Conservation (phyloP, 805 yeast species). For the Lachancea sp. region DNA sequence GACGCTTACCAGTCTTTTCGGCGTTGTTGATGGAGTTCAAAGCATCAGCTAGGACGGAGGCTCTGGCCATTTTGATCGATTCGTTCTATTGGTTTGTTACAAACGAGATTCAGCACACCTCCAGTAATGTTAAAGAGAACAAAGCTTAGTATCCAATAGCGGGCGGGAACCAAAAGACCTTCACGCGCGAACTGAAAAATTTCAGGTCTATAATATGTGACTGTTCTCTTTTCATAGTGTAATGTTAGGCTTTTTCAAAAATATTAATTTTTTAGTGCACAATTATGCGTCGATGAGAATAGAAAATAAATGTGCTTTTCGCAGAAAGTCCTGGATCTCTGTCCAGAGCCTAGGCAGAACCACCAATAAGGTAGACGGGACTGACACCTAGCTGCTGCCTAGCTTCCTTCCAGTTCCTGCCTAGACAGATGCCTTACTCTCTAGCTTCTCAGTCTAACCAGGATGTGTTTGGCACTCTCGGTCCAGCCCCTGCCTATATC, state of each 20-base stretch:
- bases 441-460: neutral
- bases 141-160: neutral
- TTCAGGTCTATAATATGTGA: neutral
- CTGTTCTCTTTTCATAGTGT: neutral
- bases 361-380: too few relatives aligned
- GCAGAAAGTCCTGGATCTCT: neutral
- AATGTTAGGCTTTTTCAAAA: slow-evolving; percentile 2
- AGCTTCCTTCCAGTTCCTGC: neutral
- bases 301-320: neutral
- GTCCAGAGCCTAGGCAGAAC: neutral
- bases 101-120: neutral
- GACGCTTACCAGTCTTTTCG: slow-evolving; percentile 99
- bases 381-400: too few relatives aligned
- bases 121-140: neutral
- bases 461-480: neutral
- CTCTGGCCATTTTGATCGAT: slow-evolving; percentile 73
- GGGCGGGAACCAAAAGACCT: neutral
- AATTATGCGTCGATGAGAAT: neutral
- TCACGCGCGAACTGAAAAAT: neutral
- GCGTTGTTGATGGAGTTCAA: slow-evolving; percentile 97
- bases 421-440: neutral
- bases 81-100: neutral
- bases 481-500: neutral
- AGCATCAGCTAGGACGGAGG: slow-evolving; percentile 98
- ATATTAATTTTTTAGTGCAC: neutral